These are phyloP conservation scores for Vitis hybrid DNA, from an alignment of 177 flowering plant species.

Conservation along the genomic window DNA sequence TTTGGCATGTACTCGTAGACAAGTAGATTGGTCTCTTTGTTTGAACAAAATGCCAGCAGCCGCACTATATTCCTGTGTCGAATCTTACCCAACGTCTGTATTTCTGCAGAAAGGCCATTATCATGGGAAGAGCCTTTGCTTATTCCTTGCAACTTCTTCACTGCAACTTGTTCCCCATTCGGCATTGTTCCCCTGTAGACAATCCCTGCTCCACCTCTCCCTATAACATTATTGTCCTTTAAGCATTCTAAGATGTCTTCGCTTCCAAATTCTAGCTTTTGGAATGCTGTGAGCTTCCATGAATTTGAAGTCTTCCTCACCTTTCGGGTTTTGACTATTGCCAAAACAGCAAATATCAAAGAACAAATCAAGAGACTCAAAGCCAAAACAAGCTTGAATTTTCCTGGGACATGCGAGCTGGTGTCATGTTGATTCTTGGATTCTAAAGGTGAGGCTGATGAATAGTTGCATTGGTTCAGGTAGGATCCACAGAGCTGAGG, in stretches of 20 bases:
- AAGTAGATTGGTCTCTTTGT: slow-evolving; percentile 59
- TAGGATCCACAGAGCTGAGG: slow-evolving; percentile 57
- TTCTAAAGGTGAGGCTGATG: slow-evolving; percentile 22
- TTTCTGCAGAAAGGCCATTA: slow-evolving; percentile 64
- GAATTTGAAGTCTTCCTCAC: slow-evolving; percentile 27
- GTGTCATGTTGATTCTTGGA: slow-evolving; percentile 13
- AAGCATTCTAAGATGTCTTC: slow-evolving; percentile 55
- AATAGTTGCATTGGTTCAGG: slow-evolving; percentile 36
- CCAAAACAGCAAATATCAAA: slow-evolving; percentile 37
- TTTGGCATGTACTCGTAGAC: slow-evolving; percentile 77
- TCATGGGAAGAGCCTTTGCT: slow-evolving; percentile 62
- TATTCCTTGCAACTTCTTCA: slow-evolving; percentile 52
- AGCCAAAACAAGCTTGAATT: slow-evolving; percentile 54
- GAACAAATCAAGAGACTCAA: slow-evolving; percentile 54
- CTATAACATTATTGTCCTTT: slow-evolving; percentile 62
- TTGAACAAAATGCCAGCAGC: slow-evolving; percentile 59
- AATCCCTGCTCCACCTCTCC: slow-evolving; percentile 73
- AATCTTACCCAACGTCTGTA: slow-evolving; percentile 59
- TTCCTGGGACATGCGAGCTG: slow-evolving; percentile 36
- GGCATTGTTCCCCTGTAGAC: slow-evolving; percentile 64
- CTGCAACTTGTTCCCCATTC: slow-evolving; percentile 60
- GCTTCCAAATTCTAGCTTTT: slow-evolving; percentile 53
- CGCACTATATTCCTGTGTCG: slow-evolving; percentile 67
- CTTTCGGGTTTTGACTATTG: slow-evolving; percentile 47
- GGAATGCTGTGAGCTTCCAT: slow-evolving; percentile 74